Conservation (phyloP, 2,329 filamentous ascomycete species). For the Verticillium nubilum region DNA sequence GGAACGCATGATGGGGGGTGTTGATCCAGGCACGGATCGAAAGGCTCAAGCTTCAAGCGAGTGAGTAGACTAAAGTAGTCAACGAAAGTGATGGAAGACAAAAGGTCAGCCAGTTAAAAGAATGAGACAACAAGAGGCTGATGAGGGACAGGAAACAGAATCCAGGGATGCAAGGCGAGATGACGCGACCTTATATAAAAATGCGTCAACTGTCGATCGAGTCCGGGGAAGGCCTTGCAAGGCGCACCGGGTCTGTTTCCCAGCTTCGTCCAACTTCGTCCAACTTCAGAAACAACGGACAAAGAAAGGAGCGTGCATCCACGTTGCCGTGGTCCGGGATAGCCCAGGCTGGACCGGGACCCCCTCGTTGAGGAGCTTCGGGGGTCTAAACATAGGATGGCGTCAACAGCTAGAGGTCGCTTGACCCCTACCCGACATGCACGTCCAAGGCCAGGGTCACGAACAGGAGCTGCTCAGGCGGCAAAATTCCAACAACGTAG, state of each 20-base stretch:
- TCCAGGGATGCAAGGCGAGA: not conserved
- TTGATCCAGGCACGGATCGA: not conserved
- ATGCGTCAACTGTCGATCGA: not conserved
- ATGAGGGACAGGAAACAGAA: not conserved
- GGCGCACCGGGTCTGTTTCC: not conserved
- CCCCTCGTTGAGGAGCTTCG: not conserved
- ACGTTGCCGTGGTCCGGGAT: not conserved
- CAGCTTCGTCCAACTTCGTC: not conserved
- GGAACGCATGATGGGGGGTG: not conserved
- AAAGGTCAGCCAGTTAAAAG: not conserved
- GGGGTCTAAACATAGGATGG: not conserved
- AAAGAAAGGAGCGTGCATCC: not conserved
- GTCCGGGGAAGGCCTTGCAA: not conserved
- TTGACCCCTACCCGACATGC: not conserved
- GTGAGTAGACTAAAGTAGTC: not conserved
- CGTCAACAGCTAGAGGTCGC: not conserved
- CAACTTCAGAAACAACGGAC: not conserved
- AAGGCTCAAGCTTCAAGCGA: not conserved
- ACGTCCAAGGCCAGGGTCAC: not conserved
- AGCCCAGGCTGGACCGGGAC: not conserved
- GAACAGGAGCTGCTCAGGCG: not conserved
- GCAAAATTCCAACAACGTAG: not conserved
- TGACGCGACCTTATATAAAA: not conserved
- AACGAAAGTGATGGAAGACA: not conserved
- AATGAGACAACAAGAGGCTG: not conserved